These are phyloP conservation scores for Tausonia pullulans DNA, from an alignment of 1,284 basidiomycete species.

Conservation along the genomic window DNA sequence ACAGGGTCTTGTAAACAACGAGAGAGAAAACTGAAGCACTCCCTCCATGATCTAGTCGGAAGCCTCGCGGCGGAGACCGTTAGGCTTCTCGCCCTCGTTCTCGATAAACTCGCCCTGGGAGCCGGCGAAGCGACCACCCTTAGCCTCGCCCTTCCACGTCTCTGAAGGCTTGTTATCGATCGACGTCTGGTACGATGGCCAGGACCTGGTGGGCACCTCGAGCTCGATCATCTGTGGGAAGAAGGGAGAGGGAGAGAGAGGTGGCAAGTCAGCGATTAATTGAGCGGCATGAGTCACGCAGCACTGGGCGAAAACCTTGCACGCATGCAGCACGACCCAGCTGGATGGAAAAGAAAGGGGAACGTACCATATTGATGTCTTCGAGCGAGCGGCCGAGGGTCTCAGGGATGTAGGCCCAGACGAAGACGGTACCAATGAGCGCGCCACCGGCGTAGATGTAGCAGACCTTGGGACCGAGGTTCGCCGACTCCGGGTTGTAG, in stretches of 20 bases:
- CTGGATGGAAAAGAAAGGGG: neutral
- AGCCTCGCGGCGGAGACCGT: neutral
- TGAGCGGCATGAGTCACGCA: no score
- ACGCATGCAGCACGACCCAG: no score
- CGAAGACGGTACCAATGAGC: slow-evolving; percentile 33
- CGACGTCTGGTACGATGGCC: slow-evolving; percentile 29
- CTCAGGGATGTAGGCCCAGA: slow-evolving; percentile 38
- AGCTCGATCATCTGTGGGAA: slow-evolving; percentile 18
- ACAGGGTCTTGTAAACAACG: no score
- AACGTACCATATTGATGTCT: slow-evolving; percentile 17
- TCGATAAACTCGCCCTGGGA: neutral
- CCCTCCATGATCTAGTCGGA: neutral
- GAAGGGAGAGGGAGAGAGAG: neutral
- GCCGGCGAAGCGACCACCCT: slow-evolving; percentile 21
- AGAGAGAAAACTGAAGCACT: no score
- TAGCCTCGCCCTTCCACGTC: slow-evolving; percentile 20
- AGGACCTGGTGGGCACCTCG: slow-evolving; percentile 29
- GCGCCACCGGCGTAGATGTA: slow-evolving; percentile 33
- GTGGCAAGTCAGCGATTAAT: no score
- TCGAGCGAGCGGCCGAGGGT: slow-evolving; percentile 30
- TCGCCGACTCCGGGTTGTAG: slow-evolving; percentile 23
- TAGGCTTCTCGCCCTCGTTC: neutral
- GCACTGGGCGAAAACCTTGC: no score
- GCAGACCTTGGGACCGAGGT: slow-evolving; percentile 35
- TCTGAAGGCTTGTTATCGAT: slow-evolving; percentile 20